These are phyloP conservation scores for Capsicum pubescens DNA, from an alignment of 257 asterid species.

Conservation along the genomic window DNA sequence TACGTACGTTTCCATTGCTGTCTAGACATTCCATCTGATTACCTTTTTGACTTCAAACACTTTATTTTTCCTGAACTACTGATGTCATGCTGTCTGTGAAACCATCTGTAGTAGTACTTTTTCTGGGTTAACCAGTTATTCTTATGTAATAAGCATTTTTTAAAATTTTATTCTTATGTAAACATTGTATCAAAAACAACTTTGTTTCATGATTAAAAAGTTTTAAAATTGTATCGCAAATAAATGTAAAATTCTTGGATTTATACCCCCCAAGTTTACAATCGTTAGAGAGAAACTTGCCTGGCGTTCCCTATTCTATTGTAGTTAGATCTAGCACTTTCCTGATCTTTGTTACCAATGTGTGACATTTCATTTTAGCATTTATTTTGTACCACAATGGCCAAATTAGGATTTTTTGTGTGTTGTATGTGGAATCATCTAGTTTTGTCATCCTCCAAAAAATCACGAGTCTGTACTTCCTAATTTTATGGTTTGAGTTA, in stretches of 20 bases:
- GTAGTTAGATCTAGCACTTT: neutral
- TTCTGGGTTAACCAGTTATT: neutral
- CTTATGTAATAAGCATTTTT: neutral
- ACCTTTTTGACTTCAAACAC: conserved; percentile 4
- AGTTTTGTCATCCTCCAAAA: neutral
- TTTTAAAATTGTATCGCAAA: neutral
- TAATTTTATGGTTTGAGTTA: neutral
- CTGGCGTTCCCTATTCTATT: neutral
- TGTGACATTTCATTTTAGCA: neutral
- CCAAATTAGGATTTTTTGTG: neutral
- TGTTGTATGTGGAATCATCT: neutral
- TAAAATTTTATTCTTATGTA: neutral
- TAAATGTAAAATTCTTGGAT: neutral
- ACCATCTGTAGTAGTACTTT: neutral
- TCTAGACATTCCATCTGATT: neutral
- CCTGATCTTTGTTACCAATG: neutral
- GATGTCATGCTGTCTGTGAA: neutral
- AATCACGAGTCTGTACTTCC: neutral
- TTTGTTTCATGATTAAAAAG: neutral
- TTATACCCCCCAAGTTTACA: neutral
- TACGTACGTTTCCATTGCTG: neutral
- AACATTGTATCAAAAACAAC: neutral
- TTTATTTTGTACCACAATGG: neutral
- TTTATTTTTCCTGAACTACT: neutral
- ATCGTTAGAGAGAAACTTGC: neutral